Percentiles rank a stretch among this genome's conserved stretches.
Evolutionary conservation across 2,329 filamentous ascomycete genomes (phyloP).

Genomic region (Dryadomyces quercivorus): DNA sequence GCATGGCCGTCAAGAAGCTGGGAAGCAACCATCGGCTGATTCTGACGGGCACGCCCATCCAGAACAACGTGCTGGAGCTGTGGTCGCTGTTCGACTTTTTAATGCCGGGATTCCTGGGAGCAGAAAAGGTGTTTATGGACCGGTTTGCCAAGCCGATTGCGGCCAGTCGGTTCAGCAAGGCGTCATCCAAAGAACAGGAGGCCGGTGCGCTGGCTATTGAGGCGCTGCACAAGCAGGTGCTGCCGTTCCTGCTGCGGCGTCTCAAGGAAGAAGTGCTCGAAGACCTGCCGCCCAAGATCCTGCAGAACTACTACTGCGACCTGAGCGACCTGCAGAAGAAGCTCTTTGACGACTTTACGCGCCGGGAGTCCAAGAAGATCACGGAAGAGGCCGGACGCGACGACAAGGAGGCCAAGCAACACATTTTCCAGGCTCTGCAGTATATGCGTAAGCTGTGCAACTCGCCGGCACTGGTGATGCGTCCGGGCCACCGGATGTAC

Average conservation of each 20-base stretch:
- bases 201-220: constrained; percentile 92
- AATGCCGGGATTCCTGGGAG: constrained; percentile 95
- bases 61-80: constrained; percentile 92
- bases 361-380: constrained; percentile 82
- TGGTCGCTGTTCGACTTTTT: constrained; percentile 99
- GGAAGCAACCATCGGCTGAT: constrained; percentile 90
- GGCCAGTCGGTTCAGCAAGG: constrained; percentile 89
- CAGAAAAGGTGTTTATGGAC: constrained; percentile 90
- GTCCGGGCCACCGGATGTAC: constrained; percentile 83
- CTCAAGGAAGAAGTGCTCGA: constrained; percentile 96
- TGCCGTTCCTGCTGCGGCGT: constrained; percentile 89
- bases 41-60: constrained; percentile 90
- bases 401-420: constrained; percentile 90
- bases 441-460: constrained; percentile 99
- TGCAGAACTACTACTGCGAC: constrained; percentile 99
- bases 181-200: constrained; percentile 96
- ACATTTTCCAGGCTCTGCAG: constrained; percentile 97
- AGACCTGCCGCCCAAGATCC: constrained; percentile 91
- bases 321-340: constrained; percentile 89
- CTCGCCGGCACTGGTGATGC: constrained; percentile 90
- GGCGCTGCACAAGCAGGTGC: constrained; percentile 94
- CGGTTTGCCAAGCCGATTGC: constrained; percentile 92
- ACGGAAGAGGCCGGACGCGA: constrained; percentile 70
- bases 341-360: constrained; percentile 92
- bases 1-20: constrained; percentile 79